Percentiles rank a stretch among this genome's conserved stretches.
Evolutionary conservation across 1,284 basidiomycete species (phyloP).

Genomic region (Paramarasmius palmivorus): DNA sequence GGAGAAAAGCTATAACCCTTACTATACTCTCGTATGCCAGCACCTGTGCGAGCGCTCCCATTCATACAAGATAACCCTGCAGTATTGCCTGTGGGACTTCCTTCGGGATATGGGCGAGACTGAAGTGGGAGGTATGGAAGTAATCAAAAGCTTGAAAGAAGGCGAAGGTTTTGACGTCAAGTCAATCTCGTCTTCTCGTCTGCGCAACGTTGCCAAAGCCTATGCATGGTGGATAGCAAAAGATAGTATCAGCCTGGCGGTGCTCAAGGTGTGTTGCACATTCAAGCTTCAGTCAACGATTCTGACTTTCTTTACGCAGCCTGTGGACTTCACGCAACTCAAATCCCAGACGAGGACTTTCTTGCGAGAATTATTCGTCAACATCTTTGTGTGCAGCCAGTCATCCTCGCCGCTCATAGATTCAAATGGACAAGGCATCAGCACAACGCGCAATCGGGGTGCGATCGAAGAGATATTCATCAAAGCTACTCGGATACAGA

Average conservation of each 20-base stretch:
- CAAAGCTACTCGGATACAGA: slow-evolving; percentile 60
- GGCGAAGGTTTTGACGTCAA: slow-evolving; percentile 49
- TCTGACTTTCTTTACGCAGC: slow-evolving; percentile 41
- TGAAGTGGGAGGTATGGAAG: slow-evolving; percentile 78
- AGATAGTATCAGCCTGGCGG: slow-evolving; percentile 66
- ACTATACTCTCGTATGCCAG: slow-evolving; percentile 87
- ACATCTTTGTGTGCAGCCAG: slow-evolving; percentile 75
- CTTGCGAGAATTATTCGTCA: slow-evolving; percentile 65
- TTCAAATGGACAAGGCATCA: slow-evolving; percentile 30
- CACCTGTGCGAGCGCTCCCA: slow-evolving; percentile 75
- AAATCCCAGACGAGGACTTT: slow-evolving; percentile 67
- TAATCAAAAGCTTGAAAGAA: slow-evolving; percentile 65
- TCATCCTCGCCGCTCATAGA: slow-evolving; percentile 62
- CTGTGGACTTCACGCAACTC: slow-evolving; percentile 80
- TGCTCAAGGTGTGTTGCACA: slow-evolving; percentile 73
- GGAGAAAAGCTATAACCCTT: slow-evolving; percentile 95
- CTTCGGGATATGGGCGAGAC: slow-evolving; percentile 88
- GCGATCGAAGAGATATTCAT: slow-evolving; percentile 75
- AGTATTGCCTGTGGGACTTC: slow-evolving; percentile 98
- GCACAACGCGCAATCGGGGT: slow-evolving; percentile 51
- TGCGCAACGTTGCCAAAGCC: slow-evolving; percentile 69
- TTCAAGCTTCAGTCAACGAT: neutral
- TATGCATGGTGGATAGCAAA: slow-evolving; percentile 87
- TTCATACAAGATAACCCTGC: slow-evolving; percentile 89
- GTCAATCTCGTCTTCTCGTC: slow-evolving; percentile 59